These are phyloP conservation scores for Yarrowia porcina DNA, from an alignment of 805 yeast species.

Conservation along the genomic window DNA sequence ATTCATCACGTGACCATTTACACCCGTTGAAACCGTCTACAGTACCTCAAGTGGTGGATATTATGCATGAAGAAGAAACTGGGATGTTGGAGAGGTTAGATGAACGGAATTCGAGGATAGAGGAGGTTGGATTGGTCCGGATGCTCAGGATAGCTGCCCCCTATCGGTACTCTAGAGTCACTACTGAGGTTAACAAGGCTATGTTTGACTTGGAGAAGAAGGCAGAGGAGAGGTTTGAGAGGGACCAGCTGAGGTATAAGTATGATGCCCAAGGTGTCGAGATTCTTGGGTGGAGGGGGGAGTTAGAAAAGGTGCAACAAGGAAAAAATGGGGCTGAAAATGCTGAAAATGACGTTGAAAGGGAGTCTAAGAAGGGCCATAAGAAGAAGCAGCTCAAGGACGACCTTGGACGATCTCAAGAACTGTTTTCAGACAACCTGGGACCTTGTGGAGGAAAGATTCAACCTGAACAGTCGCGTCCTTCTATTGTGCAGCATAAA, in stretches of 20 bases:
- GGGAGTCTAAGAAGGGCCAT: no score
- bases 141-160: background rate
- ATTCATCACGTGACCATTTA: background rate
- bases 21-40: background rate
- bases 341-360: no score
- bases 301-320: background rate
- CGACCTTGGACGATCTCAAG: no score
- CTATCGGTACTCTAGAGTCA: background rate
- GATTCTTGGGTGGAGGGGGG: background rate
- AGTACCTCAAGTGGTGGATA: background rate
- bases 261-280: background rate
- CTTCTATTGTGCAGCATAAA: no score
- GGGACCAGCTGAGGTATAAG: background rate
- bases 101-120: background rate
- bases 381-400: no score
- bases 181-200: background rate
- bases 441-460: no score
- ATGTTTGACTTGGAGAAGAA: background rate
- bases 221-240: background rate
- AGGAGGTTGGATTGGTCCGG: background rate
- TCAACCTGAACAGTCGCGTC: no score
- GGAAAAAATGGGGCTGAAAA: no score
- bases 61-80: background rate
- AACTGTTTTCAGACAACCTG: no score
- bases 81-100: background rate